Conservation (phyloP, 495 filamentous ascomycete species). For the Hypoxylon intermedium region DNA sequence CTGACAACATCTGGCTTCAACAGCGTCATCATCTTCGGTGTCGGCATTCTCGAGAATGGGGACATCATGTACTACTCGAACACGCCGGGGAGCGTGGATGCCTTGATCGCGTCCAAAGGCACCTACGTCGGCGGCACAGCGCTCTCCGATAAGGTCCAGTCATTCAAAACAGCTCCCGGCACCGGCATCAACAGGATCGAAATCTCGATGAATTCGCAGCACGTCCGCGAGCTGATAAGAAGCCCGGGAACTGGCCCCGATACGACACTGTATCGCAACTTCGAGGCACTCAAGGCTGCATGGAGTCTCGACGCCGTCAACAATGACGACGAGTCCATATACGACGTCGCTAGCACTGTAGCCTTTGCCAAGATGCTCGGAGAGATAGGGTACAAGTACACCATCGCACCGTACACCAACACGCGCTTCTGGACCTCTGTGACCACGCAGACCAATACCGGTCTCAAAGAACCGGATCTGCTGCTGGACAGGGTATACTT, state of each 20-base stretch:
- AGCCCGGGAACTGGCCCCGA: conserved; percentile 43
- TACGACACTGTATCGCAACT: conserved; percentile 48
- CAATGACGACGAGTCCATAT: conserved; percentile 54
- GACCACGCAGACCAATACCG: conserved; percentile 41
- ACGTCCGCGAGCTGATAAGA: conserved; percentile 45
- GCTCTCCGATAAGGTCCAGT: conserved; percentile 49
- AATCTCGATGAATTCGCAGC: conserved; percentile 53
- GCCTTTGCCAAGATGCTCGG: conserved; percentile 51
- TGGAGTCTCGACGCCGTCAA: conserved; percentile 55
- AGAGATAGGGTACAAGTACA: conserved; percentile 47
- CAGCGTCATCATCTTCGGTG: conserved; percentile 49
- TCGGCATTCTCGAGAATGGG: conserved; percentile 50
- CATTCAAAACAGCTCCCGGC: conserved; percentile 44
- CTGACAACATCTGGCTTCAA: conserved; percentile 52
- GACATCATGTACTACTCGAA: conserved; percentile 58
- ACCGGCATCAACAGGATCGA: conserved; percentile 47
- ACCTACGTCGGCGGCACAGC: conserved; percentile 48
- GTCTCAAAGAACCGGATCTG: conserved; percentile 28
- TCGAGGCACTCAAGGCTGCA: conserved; percentile 45
- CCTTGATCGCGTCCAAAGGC: conserved; percentile 44
- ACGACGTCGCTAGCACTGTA: conserved; percentile 49
- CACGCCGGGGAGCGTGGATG: conserved; percentile 49
- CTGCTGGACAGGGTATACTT: conserved; percentile 51
- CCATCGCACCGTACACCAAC: conserved; percentile 52
- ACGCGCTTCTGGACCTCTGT: conserved; percentile 44